Percentiles rank a stretch among this genome's conserved stretches.
These are phyloP conservation scores for Linnemannia exigua DNA, from an alignment of 192 early-diverging fungal species.

Conservation along the genomic window DNA sequence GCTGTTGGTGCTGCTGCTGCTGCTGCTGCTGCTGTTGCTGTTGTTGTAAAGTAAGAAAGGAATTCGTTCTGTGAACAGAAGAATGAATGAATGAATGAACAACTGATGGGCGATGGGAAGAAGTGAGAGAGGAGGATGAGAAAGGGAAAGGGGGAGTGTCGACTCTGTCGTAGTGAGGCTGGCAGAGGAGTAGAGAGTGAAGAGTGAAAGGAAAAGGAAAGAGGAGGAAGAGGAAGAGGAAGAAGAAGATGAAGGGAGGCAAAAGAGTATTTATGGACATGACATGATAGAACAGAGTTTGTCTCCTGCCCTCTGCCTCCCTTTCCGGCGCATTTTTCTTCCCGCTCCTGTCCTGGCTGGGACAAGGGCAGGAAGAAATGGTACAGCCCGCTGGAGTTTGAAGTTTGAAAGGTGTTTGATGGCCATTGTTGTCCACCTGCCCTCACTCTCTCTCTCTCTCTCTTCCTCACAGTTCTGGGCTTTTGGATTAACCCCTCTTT, in stretches of 20 bases:
- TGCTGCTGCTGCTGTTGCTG: neutral
- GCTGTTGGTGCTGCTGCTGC: neutral
- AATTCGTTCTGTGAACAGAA: neutral
- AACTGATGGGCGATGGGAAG: neutral
- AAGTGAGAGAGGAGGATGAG: neutral
- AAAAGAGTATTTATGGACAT: neutral
- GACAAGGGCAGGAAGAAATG: neutral
- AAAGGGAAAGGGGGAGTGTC: slow-evolving; percentile 2
- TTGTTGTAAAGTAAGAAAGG: neutral
- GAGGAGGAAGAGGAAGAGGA: neutral
- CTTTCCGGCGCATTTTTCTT: neutral
- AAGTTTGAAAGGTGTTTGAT: neutral
- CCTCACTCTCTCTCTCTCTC: neutral
- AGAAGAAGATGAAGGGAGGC: neutral
- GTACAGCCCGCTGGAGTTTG: neutral
- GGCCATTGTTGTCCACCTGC: neutral
- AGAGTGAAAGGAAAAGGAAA: neutral
- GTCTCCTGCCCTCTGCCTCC: neutral
- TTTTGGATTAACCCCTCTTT: neutral
- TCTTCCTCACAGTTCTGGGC: neutral
- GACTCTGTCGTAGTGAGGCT: neutral
- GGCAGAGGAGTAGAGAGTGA: neutral
- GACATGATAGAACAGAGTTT: slow-evolving; percentile 5
- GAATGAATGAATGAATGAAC: neutral
- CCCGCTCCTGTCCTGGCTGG: neutral